Conservation (phyloP, 108 stramenopile species). For the Pseudonitzschia pungens region DNA sequence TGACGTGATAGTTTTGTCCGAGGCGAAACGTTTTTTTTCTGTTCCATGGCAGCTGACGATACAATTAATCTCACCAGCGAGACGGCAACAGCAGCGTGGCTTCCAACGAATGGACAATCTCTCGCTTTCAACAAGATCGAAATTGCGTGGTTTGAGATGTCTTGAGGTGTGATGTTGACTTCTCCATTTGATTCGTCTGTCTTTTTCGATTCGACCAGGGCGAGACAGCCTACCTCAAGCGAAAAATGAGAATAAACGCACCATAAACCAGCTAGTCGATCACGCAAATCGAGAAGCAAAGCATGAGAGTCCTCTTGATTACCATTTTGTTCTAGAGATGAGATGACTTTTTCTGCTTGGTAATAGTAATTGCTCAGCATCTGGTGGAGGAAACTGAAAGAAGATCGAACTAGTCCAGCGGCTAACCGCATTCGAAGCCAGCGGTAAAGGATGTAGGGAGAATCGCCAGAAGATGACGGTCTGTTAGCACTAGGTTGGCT, state of each 20-base stretch:
- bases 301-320: not conserved
- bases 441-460: conserved; percentile 5
- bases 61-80: conserved; percentile 14
- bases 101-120: conserved; percentile 18
- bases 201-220: not conserved
- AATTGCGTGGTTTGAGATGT: not conserved
- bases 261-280: conserved; percentile 16
- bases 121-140: conserved; percentile 11
- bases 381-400: not conserved
- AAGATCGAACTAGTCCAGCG: conserved; percentile 8
- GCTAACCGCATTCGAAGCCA: conserved; percentile 9
- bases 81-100: not conserved
- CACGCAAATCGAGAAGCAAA: not conserved
- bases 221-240: conserved; percentile 9
- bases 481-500: not conserved
- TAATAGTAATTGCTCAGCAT: conserved; percentile 1
- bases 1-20: not conserved
- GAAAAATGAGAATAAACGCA: conserved; percentile 16
- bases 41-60: conserved; percentile 2
- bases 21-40: not conserved
- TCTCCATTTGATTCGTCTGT: not conserved
- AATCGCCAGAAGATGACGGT: conserved; percentile 1
- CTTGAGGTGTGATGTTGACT: not conserved
- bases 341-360: not conserved
- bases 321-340: not conserved